Percentiles rank a stretch among this genome's conserved stretches.
phyloP scores from a whole-genome alignment of 345 rosid genomes.

The Gossypium turneri region DNA sequence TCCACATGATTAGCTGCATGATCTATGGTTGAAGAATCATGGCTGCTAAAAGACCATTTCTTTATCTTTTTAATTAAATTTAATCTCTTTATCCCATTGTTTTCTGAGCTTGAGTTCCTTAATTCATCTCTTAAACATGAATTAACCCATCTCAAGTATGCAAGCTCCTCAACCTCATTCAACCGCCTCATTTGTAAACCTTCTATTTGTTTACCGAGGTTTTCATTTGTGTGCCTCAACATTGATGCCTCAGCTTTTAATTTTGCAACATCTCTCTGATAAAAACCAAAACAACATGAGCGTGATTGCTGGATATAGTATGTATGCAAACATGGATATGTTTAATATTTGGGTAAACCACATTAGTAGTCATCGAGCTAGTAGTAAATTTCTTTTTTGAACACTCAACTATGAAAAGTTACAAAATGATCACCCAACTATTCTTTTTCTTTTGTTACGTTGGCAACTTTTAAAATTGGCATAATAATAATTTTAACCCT shows the following conservation, averaged over 20 bases:
- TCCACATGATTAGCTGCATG: conserved; percentile 25
- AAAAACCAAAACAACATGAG: neutral
- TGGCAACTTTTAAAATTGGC: no score
- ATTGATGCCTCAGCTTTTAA: conserved; percentile 57
- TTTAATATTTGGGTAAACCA: no score
- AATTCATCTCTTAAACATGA: conserved; percentile 68
- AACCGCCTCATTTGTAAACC: conserved; percentile 66
- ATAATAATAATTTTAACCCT: no score
- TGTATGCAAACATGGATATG: no score
- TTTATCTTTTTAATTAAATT: conserved; percentile 54
- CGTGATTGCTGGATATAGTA: no score
- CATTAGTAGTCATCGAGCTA: no score
- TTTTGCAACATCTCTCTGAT: conserved; percentile 52
- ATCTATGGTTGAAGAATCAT: conserved; percentile 40
- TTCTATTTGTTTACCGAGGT: conserved; percentile 69
- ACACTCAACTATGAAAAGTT: no score
- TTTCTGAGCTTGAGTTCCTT: conserved; percentile 11
- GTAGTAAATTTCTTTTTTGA: no score
- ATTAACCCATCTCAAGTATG: conserved; percentile 82
- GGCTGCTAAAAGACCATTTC: conserved; percentile 50
- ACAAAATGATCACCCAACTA: no score
- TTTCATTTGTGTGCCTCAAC: conserved; percentile 57
- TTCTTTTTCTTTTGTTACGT: no score
- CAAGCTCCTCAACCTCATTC: conserved; percentile 80
- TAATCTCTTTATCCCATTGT: conserved; percentile 34